Percentiles rank a stretch among this genome's conserved stretches.
phyloP scores from a whole-genome alignment of 108 stramenopile species.

The Asterionellopsis glacialis region DNA sequence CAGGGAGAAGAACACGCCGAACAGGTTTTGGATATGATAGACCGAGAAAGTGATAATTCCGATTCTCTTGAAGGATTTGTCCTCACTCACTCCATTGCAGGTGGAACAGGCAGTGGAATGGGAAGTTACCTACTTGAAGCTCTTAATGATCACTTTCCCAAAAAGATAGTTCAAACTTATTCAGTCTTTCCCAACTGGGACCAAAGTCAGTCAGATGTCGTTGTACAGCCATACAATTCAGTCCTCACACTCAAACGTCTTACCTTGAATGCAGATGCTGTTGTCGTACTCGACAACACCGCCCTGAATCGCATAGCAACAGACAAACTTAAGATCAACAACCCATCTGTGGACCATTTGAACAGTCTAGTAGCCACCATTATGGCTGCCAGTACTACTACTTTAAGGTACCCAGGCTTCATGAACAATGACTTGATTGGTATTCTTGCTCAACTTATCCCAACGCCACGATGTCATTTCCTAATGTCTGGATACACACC shows the following conservation, averaged over 20 bases:
- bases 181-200: constrained; percentile 97
- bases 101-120: constrained; percentile 98
- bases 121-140: constrained; percentile 94
- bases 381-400: constrained; percentile 98
- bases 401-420: constrained; percentile 97
- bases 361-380: constrained; percentile 97
- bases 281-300: constrained; percentile 95
- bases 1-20: constrained; percentile 94
- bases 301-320: constrained; percentile 95
- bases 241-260: constrained; percentile 94
- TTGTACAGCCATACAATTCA: constrained; percentile 99
- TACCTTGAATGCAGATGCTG: constrained; percentile 97
- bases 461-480: constrained; percentile 99
- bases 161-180: constrained; percentile 98
- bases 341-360: constrained; percentile 95
- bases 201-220: constrained; percentile 90
- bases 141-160: constrained; percentile 98
- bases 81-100: constrained; percentile 95
- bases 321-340: constrained; percentile 86
- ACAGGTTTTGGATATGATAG: constrained; percentile 97
- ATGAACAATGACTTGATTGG: constrained; percentile 99
- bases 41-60: constrained; percentile 94
- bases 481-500: constrained; percentile 99
- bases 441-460: constrained; percentile 92
- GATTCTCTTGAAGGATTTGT: constrained; percentile 99